Conservation (phyloP, 1,284 basidiomycete species). For the Ustilago vetiveriae region DNA sequence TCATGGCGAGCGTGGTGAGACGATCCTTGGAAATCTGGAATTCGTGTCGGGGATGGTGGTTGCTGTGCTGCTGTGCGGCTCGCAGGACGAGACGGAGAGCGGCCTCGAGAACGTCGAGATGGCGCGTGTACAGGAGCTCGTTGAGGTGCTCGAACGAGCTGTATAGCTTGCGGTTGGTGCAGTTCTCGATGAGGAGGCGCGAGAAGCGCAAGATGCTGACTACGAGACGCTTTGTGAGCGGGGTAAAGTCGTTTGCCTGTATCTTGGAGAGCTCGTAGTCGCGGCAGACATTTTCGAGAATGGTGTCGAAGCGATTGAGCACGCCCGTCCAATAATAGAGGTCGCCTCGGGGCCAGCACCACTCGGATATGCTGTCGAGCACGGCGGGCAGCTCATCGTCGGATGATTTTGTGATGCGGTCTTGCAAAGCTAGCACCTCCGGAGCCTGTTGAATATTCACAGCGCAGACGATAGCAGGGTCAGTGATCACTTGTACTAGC, state of each 20-base stretch:
- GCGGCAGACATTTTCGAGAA: constrained; percentile 82
- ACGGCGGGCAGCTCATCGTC: constrained; percentile 61
- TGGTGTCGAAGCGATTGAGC: constrained; percentile 91
- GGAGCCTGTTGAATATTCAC: constrained; percentile 24
- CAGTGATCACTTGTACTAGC: too few species aligned
- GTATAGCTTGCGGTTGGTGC: constrained; percentile 96
- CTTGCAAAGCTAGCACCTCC: constrained; percentile 54
- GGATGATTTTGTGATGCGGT: constrained; percentile 49
- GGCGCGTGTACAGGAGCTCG: constrained; percentile 84
- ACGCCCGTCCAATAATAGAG: constrained; percentile 95
- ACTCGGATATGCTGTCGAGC: constrained; percentile 68
- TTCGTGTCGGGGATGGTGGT: constrained; percentile 53
- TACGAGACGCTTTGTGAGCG: constrained; percentile 78
- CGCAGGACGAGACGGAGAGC: constrained; percentile 86
- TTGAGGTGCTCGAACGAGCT: constrained; percentile 96
- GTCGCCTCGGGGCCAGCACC: constrained; percentile 97
- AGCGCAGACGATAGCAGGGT: not conserved
- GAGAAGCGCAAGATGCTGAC: constrained; percentile 87
- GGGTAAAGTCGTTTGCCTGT: constrained; percentile 80
- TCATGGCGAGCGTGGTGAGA: constrained; percentile 59
- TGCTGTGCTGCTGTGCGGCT: constrained; percentile 91
- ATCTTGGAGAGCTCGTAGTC: constrained; percentile 73
- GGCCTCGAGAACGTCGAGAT: constrained; percentile 86
- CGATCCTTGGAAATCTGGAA: constrained; percentile 55
- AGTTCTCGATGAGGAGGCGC: constrained; percentile 91